Percentiles rank a stretch among this genome's conserved stretches.
Conservation (phyloP, 805 yeast species). For the Wickerhamia fluorescens region DNA sequence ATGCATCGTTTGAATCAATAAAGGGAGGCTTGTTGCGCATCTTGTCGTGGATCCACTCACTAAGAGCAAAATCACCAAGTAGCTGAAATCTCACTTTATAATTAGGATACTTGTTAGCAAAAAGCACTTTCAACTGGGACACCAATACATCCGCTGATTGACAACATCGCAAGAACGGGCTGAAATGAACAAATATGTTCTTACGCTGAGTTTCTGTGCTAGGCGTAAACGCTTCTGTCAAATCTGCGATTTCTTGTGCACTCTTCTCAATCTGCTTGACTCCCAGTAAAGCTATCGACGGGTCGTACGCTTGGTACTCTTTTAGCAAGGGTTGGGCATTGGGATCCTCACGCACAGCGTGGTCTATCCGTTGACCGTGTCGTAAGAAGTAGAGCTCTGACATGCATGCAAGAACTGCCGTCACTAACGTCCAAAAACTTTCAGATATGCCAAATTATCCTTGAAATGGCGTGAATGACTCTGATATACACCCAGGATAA, state of each 20-base stretch:
- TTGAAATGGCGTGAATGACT: no score
- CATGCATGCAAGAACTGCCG: no score
- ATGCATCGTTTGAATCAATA: constrained; percentile 37
- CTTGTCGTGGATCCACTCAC: constrained; percentile 40
- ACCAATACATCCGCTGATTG: constrained; percentile 36
- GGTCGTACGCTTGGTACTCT: constrained; percentile 29
- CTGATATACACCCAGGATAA: no score
- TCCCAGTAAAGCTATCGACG: constrained; percentile 27
- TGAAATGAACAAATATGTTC: constrained; percentile 32
- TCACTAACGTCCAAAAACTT: no score
- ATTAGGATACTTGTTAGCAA: constrained; percentile 19
- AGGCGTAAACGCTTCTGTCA: constrained; percentile 15
- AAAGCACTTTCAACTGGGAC: constrained; percentile 17
- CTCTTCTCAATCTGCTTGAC: constrained; percentile 18
- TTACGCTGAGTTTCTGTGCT: constrained; percentile 13
- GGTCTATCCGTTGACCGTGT: constrained; percentile 38
- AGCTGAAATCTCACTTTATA: constrained; percentile 30
- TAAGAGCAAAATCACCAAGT: constrained; percentile 37
- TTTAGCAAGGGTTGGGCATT: constrained; percentile 18
- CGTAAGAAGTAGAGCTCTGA: constrained; percentile 37
- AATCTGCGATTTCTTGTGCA: constrained; percentile 21
- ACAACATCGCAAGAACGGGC: constrained; percentile 38
- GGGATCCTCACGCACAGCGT: constrained; percentile 19
- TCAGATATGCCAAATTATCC: no score
- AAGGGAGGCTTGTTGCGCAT: constrained; percentile 38